Evolutionary conservation across 2,329 filamentous ascomycete genomes (phyloP), one percentile per base, ranked within the genome.

Genomic region (Scleromitrula shiraiana): DNA sequence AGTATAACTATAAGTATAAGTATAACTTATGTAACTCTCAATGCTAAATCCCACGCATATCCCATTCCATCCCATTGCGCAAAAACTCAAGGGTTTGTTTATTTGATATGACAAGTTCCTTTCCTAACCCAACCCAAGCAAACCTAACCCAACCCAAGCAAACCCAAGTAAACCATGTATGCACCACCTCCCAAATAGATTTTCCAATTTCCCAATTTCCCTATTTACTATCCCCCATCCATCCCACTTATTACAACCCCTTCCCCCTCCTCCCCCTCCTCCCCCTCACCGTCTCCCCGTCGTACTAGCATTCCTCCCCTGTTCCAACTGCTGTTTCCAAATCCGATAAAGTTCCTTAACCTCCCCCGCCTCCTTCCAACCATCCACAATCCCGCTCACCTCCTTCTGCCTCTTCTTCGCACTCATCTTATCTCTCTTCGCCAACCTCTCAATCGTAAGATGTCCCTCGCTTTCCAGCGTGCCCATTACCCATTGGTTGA

Each of bases 401-500:
- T 79, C 70, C 54, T 78, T 75, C 26, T 74, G 70, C 35, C 75
- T 70, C 60, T 80, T 76, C 60, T 75, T 78, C 20, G 73, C 68
- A 53, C 73, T 82, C 76, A 79, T 76, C 48, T 69, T 71, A 49
- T 82, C 79, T 7, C 83, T 71, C 61, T 80, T 70, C 1, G 80
- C 68, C 26, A 88, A 68, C 58, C 79, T 74, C 9, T 74, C 66
- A 1, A 78, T 67, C 0, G 68, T 69, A 53, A 83, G 70, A 53
- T 83, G 74, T 0, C 78, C 80, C 50, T 81, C 71, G 1, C 64
- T 64, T 20, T 72, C 65, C 0, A 93, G 75, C 45, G 76, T 78
- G 23, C 75, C 72, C 20, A 83, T 71, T 0, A 90, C 81, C 75
- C 77, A 85, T 54, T 82, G 74, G 59, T 85, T 82, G n/a, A 91